phyloP scores from a whole-genome alignment of 2,329 filamentous ascomycete species.

The Chaetoscypha palmicola region DNA sequence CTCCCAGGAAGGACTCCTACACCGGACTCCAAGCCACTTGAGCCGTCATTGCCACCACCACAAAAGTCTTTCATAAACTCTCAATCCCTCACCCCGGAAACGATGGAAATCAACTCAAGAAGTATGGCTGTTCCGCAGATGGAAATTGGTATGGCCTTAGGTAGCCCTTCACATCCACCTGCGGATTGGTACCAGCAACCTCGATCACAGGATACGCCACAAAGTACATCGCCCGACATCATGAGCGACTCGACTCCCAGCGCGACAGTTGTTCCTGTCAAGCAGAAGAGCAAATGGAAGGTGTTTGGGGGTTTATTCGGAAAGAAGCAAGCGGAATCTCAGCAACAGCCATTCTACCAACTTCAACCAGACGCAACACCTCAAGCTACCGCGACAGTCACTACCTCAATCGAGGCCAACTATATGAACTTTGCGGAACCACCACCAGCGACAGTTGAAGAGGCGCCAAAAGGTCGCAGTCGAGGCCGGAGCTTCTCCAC shows the following conservation, averaged over 20 bases:
- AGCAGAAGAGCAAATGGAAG: slow-evolving; percentile 49
- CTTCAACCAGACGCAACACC: slow-evolving; percentile 21
- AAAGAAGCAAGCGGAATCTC: slow-evolving; percentile 32
- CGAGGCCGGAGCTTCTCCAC: slow-evolving; percentile 21
- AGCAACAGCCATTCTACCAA: slow-evolving; percentile 27
- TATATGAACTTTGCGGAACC: slow-evolving; percentile 7
- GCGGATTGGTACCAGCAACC: slow-evolving; percentile 17
- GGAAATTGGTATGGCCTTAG: slow-evolving; percentile 65
- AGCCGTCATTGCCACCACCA: background rate
- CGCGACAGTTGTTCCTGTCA: slow-evolving; percentile 10
- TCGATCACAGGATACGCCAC: slow-evolving; percentile 7
- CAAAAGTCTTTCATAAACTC: background rate
- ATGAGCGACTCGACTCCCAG: slow-evolving; percentile 16
- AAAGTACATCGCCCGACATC: slow-evolving; percentile 21
- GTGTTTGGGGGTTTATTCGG: slow-evolving; percentile 47
- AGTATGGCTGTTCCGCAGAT: slow-evolving; percentile 15
- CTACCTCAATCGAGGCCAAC: slow-evolving; percentile 8
- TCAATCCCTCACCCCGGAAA: slow-evolving; percentile 17
- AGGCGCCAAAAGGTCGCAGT: slow-evolving; percentile 8
- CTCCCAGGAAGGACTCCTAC: slow-evolving; percentile 23
- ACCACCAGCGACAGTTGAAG: slow-evolving; percentile 7
- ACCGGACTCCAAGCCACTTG: background rate
- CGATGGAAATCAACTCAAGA: slow-evolving; percentile 10
- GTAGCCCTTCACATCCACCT: slow-evolving; percentile 51
- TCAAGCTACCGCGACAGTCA: slow-evolving; percentile 4